Percentiles rank a stretch among this genome's conserved stretches.
phyloP scores from a whole-genome alignment of 345 rosid genomes.

The Euphorbia pulcherrima region DNA sequence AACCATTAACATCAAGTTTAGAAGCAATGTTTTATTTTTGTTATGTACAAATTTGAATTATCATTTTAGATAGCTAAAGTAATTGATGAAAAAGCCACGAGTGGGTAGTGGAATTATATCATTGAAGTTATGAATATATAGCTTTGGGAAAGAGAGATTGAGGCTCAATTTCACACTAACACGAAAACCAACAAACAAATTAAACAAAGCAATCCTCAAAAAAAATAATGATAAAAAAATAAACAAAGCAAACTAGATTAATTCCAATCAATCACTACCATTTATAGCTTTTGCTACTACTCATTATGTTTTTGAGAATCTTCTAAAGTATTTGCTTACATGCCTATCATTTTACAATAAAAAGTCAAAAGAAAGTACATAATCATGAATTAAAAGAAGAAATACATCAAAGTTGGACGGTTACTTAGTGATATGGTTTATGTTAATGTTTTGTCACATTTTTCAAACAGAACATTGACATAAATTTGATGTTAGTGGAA shows the following conservation, averaged over 20 bases:
- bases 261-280: background rate
- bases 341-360: background rate
- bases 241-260: background rate
- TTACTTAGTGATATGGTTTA: background rate
- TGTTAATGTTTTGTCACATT: background rate
- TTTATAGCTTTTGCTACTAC: background rate
- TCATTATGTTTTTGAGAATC: slow-evolving; percentile 14
- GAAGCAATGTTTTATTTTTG: no score
- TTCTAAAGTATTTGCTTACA: slow-evolving; percentile 20
- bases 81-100: background rate
- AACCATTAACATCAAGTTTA: no score
- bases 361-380: background rate
- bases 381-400: no score
- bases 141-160: background rate
- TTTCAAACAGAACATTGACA: background rate
- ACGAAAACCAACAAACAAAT: background rate
- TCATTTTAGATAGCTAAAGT: background rate
- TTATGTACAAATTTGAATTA: no score
- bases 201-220: no score
- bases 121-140: background rate
- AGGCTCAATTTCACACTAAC: background rate
- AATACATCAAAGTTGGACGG: background rate
- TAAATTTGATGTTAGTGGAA: no score
- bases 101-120: background rate
- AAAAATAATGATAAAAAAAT: no score